Base-by-base conservation (phyloP, 1,284 basidiomycete genomes). In the Neolentinus lepideus region DNA sequence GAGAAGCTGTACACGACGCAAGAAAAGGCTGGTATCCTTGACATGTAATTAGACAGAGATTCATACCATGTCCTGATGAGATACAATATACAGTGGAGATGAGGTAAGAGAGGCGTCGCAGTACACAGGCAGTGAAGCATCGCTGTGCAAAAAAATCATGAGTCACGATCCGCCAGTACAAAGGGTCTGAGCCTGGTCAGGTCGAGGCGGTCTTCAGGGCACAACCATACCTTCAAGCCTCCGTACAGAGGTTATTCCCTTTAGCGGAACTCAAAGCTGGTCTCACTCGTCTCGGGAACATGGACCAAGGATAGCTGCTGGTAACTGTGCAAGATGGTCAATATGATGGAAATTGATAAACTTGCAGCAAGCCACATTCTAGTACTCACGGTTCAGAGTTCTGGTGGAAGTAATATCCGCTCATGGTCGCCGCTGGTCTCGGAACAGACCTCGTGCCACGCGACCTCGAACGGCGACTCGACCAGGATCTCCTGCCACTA, bases 361-460 rank as follows among this genome's bases (percentile, higher is more conserved):
- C n/a, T n/a, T n/a, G n/a, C n/a, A n/a, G n/a, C n/a, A 43, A 31
- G 22, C 22, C 27, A 12, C 51, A 3, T 19, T 16, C 26, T 16
- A 21, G 24, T 43, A 82, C 87, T 72, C 66, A 92, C 84, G 90
- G 90, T 64, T 92, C 90, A 55, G 87, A 90, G 64, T 90, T 89
- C 74, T 89, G 88, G 73, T 97, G 94, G 73, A 91, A 97, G 73
- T 97, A 98, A 72, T 92, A 96, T 25, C 92, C 91, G 60, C 81
- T 87, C 88, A 94, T 93, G 47, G 81, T 85, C 16, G 86, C 86
- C 56, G 79, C 76, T 61, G 55, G 62, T 38, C 54, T 66, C 60
- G 35, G 68, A 62, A 3, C 21, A 14, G 33, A 24, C 54, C 60
- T 59, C 61, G 59, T 31, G 56, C 63, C 58, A 55, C 64, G 60